Base-by-base conservation (phyloP, 345 rosid species). In the Eucalyptus grandis region DNA sequence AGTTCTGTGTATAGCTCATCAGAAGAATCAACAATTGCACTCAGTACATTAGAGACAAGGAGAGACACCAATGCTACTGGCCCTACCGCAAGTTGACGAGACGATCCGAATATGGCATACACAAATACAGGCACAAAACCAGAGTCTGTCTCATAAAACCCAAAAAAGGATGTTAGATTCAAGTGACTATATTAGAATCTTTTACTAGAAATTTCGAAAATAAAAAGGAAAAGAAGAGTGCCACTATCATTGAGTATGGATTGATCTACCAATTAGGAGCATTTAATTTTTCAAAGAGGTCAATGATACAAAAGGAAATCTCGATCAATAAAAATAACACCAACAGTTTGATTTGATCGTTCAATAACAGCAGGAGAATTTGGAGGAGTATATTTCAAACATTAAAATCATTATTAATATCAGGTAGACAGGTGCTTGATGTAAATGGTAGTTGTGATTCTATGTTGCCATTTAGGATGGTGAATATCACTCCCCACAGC, bases 31-130 rank as follows among this genome's bases (percentile, higher is more conserved):
- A 90, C 97, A 87, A 96, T 94, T 88, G 92, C 96, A 10, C 95
- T 89, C 88, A 98, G 89, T 81, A 95, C 98, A 92, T 97, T 98
- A 58, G 99, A 98, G 82, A 98, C 99, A 16, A 98, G 98, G 88
- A 98, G 97, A 88, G 99, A 98, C 87, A 98, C 99, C 95, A 98
- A 95, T 72, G 99, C 99, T 53, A 98, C 99, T 53, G 99, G 99
- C 90, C 99, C 99, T 90, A 97, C 93, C 67, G 99, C 99, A 92
- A 98, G 97, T 94, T 98, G 99, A 72, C 99, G 98, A 58, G 99
- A 98, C 11, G 99, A 97, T 86, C 99, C 99, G 56, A 98, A 97
- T 77, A 97, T 82, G 49, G 95, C 96, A 91, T 98, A 97, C 81
- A 97, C 95, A 92, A 96, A 98, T 88, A 98, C 92, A 12, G 99